Conservation (phyloP, 805 yeast genomes). For the Zygosaccharomyces bisporus region DNA sequence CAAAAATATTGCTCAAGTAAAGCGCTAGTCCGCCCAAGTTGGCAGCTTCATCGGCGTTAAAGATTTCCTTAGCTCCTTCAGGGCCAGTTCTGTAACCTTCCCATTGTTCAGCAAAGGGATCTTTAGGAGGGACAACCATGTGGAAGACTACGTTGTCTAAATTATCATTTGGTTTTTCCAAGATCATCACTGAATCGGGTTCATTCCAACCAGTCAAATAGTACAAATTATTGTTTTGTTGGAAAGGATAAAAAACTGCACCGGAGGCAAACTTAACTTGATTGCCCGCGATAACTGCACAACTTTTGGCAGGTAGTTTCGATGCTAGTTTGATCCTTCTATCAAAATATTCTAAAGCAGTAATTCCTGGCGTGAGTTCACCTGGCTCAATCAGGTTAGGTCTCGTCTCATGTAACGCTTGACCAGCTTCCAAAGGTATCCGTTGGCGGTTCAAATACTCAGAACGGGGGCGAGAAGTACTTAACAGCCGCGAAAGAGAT, state of each 20-base stretch:
- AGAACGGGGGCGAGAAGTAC: constrained; percentile 5
- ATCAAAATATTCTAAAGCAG: constrained; percentile 74
- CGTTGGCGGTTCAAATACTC: constrained; percentile 17
- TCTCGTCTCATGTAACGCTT: constrained; percentile 81
- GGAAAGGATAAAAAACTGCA: constrained; percentile 85
- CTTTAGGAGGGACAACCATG: constrained; percentile 82
- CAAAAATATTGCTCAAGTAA: constrained; percentile 47
- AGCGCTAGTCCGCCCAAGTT: constrained; percentile 44
- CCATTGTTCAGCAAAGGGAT: constrained; percentile 81
- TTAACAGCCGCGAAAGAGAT: constrained; percentile 4
- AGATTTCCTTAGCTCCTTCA: constrained; percentile 73
- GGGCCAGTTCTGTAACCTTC: constrained; percentile 91
- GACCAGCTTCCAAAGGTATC: constrained; percentile 57
- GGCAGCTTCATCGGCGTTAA: constrained; percentile 79
- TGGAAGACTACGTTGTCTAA: constrained; percentile 59
- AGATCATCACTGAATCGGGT: constrained; percentile 67
- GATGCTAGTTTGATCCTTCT: constrained; percentile 61
- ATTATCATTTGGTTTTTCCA: constrained; percentile 57
- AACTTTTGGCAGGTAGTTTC: constrained; percentile 55
- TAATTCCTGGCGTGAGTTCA: constrained; percentile 81
- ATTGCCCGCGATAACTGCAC: constrained; percentile 73
- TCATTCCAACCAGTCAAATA: constrained; percentile 92
- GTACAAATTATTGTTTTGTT: constrained; percentile 84
- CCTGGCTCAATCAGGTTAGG: constrained; percentile 73
- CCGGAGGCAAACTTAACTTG: constrained; percentile 79